These are phyloP conservation scores for Clonostachys sp. DNA, from an alignment of 2,329 filamentous ascomycete species.

Conservation along the genomic window DNA sequence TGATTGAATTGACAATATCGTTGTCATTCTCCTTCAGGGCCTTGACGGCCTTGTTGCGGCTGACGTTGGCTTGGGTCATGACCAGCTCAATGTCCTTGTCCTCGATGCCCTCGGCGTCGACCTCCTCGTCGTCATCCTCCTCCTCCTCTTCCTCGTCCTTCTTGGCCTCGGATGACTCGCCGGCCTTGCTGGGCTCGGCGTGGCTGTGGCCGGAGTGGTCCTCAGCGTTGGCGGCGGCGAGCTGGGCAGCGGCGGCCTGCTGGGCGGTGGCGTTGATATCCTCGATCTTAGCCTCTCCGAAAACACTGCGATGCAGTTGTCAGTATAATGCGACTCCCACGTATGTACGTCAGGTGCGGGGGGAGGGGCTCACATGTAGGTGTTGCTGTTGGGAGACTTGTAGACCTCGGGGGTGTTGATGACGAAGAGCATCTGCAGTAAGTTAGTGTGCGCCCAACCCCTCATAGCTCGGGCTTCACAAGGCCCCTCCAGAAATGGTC, in stretches of 20 bases:
- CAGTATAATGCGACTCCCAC: not conserved
- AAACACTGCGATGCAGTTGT: conserved; percentile 61
- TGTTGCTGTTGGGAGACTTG: conserved; percentile 99
- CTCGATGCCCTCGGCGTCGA: conserved; percentile 90
- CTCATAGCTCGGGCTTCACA: not conserved
- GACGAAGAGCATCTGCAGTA: conserved; percentile 86
- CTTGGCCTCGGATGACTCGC: conserved; percentile 59
- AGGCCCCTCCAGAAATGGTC: conserved; percentile 1
- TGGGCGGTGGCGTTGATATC: conserved; percentile 98
- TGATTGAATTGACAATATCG: conserved; percentile 99
- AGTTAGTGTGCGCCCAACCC: conserved; percentile 5
- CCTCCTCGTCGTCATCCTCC: conserved; percentile 92
- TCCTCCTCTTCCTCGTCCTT: conserved; percentile 80
- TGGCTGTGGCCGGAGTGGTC: conserved; percentile 71
- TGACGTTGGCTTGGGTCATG: conserved; percentile 96
- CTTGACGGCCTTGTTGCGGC: conserved; percentile 97
- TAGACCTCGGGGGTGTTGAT: conserved; percentile 99
- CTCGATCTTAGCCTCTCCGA: conserved; percentile 99
- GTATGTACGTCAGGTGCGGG: not conserved
- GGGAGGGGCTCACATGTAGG: conserved; percentile 82
- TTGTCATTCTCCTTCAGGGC: conserved; percentile 99
- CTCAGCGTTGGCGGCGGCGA: conserved; percentile 62
- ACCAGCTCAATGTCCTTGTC: conserved; percentile 99
- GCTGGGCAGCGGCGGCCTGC: conserved; percentile 91
- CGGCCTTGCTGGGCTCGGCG: conserved; percentile 61